These are phyloP conservation scores for Ottelia alismoides DNA, from an alignment of 106 monocot genomes.

Conservation along the genomic window DNA sequence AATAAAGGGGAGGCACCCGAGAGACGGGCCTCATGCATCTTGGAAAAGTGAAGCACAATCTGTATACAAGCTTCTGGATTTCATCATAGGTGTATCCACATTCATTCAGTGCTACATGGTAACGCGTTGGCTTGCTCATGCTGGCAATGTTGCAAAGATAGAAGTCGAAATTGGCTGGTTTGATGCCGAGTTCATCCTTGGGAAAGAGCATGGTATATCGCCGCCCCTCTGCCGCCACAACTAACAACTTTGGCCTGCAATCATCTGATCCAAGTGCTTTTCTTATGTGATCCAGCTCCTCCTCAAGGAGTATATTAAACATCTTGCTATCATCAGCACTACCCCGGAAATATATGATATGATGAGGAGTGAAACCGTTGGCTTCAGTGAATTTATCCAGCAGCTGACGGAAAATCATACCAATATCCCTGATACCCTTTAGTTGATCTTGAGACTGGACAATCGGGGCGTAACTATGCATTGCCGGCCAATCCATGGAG, in stretches of 20 bases:
- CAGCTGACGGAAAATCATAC: conserved; percentile 25
- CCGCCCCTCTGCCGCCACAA: conserved; percentile 32
- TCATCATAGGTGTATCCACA: conserved; percentile 17
- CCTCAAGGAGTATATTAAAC: conserved; percentile 40
- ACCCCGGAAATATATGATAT: conserved; percentile 38
- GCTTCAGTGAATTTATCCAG: conserved; percentile 3
- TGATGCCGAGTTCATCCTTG: not conserved
- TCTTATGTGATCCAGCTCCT: conserved; percentile 19
- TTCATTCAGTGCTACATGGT: conserved; percentile 24
- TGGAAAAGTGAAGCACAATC: conserved; percentile 26
- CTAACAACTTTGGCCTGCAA: conserved; percentile 28
- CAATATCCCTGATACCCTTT: conserved; percentile 7
- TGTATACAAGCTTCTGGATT: conserved; percentile 25
- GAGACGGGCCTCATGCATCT: conserved; percentile 44
- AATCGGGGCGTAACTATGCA: conserved; percentile 10
- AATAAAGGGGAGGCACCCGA: conserved; percentile 27
- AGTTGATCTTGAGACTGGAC: conserved; percentile 20
- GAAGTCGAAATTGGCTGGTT: conserved; percentile 22
- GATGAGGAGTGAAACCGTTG: conserved; percentile 14
- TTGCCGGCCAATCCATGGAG: conserved; percentile 12
- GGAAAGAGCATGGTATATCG: conserved; percentile 33
- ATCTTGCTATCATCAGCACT: conserved; percentile 43
- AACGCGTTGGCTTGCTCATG: conserved; percentile 38
- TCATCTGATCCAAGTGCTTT: not conserved
- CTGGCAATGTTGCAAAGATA: conserved; percentile 30